A percentile compares a stretch with the other conserved stretches of the same genome.
Evolutionary conservation across 345 rosid genomes (phyloP).

Genomic region (Iberis pinnata): DNA sequence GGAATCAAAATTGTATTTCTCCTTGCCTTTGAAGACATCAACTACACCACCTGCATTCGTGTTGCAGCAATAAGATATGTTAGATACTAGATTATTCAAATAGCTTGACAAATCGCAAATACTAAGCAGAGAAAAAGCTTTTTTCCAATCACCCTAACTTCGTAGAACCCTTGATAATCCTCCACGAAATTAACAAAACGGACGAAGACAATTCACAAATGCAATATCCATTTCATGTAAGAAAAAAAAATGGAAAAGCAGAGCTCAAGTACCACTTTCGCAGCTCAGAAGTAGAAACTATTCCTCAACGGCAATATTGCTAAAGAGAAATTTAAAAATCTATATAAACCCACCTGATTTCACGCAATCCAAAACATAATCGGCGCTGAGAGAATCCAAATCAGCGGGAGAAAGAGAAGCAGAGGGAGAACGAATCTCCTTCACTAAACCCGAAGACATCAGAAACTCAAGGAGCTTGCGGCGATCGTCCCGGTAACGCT

Average conservation of each 20-base stretch:
- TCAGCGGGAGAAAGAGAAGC: constrained; percentile 49
- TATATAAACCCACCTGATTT: constrained; percentile 46
- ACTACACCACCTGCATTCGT: constrained; percentile 58
- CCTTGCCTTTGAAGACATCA: constrained; percentile 54
- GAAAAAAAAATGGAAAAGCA: neutral
- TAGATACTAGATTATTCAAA: neutral
- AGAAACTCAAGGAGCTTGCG: constrained; percentile 77
- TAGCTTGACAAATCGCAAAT: neutral
- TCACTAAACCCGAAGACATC: constrained; percentile 51
- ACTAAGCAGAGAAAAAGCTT: neutral
- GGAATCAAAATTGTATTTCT: constrained; percentile 47
- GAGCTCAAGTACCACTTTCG: neutral
- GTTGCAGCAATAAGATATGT: constrained; percentile 1
- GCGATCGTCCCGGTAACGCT: constrained; percentile 79
- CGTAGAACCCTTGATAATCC: too few species aligned
- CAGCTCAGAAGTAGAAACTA: neutral
- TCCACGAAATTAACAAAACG: too few species aligned
- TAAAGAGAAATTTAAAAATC: neutral
- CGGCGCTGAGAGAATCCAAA: constrained; percentile 68
- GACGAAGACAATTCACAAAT: neutral
- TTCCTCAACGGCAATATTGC: neutral
- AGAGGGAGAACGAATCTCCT: constrained; percentile 48
- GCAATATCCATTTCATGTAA: neutral
- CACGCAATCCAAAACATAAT: constrained; percentile 56
- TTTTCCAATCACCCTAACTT: neutral